Evolutionary conservation across 305 asterid species (phyloP).

Genomic region (Withania somnifera): DNA sequence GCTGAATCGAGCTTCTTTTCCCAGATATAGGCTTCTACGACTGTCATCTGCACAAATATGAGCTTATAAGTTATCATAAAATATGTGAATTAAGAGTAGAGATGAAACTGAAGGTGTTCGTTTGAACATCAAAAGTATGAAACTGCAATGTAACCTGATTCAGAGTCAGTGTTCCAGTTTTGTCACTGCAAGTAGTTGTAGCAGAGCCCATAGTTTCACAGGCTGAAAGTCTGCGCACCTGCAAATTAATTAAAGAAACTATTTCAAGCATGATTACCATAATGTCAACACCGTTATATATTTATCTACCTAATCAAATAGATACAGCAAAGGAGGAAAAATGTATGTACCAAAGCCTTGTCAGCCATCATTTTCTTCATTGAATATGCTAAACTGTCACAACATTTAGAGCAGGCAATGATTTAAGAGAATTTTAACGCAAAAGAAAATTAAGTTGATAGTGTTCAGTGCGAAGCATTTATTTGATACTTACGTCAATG

Average conservation of each 20-base stretch:
- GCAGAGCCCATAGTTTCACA: constrained; percentile 99
- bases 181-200: constrained; percentile 93
- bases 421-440: constrained; percentile 9
- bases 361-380: constrained; percentile 99
- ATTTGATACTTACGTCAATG: constrained; percentile 66
- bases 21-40: constrained; percentile 79
- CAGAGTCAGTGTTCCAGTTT: constrained; percentile 92
- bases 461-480: not conserved
- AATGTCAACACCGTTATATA: not conserved
- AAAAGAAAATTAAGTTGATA: not conserved
- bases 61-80: constrained; percentile 3
- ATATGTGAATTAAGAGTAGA: not conserved
- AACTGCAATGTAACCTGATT: constrained; percentile 49
- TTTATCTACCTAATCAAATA: not conserved
- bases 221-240: constrained; percentile 99
- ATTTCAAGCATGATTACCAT: constrained; percentile 8
- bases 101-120: constrained; percentile 5
- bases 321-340: not conserved
- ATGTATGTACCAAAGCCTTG: constrained; percentile 78
- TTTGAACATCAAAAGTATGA: constrained; percentile 6
- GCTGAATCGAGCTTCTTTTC: constrained; percentile 48
- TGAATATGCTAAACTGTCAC: constrained; percentile 81
- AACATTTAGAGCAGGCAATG: constrained; percentile 10
- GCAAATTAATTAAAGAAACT: constrained; percentile 16
- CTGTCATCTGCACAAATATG: constrained; percentile 61